A percentile compares a stretch with the other conserved stretches of the same genome.
phyloP scores from a whole-genome alignment of 2,329 filamentous ascomycete species.

The Stylonectria norvegica region DNA sequence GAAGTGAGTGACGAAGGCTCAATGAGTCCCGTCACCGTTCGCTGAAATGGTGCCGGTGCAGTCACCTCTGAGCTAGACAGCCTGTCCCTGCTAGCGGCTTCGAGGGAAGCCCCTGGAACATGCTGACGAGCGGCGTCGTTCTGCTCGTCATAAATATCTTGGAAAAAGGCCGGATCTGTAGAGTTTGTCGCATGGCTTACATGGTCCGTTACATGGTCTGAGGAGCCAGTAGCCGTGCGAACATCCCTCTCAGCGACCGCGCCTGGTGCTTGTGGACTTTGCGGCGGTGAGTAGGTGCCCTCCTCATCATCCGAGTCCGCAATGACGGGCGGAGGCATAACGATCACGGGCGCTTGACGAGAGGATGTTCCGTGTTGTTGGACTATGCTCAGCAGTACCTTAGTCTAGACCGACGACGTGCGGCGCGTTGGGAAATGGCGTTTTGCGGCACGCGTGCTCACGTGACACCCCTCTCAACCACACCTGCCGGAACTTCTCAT shows the following conservation, averaged over 20 bases:
- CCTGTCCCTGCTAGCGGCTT: conserved; percentile 9
- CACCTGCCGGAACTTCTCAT: too few relatives aligned
- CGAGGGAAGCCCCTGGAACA: conserved; percentile 9
- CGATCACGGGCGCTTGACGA: conserved; percentile 2
- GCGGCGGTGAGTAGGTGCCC: conserved; percentile 19
- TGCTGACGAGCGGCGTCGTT: conserved; percentile 30
- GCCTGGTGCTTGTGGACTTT: conserved; percentile 5
- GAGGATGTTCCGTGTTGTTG: conserved; percentile 2
- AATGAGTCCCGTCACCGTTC: conserved; percentile 24
- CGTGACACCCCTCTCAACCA: conserved; percentile 11
- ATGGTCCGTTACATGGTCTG: conserved; percentile 24
- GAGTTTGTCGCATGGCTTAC: conserved; percentile 36
- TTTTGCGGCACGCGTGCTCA: conserved; percentile 17
- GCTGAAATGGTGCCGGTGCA: conserved; percentile 26
- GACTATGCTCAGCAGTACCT: conserved; percentile 2
- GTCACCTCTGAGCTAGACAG: conserved; percentile 26
- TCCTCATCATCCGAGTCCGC: conserved; percentile 42
- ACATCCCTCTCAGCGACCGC: conserved; percentile 4
- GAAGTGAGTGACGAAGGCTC: conserved; percentile 27
- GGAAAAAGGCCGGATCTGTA: conserved; percentile 48
- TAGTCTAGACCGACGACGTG: conserved; percentile 2
- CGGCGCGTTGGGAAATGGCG: conserved; percentile 17
- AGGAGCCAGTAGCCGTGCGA: conserved; percentile 20
- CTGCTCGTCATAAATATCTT: conserved; percentile 46
- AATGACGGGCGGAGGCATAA: conserved; percentile 28